These are phyloP conservation scores for Acer campestre DNA, from an alignment of 345 rosid species.

Conservation along the genomic window DNA sequence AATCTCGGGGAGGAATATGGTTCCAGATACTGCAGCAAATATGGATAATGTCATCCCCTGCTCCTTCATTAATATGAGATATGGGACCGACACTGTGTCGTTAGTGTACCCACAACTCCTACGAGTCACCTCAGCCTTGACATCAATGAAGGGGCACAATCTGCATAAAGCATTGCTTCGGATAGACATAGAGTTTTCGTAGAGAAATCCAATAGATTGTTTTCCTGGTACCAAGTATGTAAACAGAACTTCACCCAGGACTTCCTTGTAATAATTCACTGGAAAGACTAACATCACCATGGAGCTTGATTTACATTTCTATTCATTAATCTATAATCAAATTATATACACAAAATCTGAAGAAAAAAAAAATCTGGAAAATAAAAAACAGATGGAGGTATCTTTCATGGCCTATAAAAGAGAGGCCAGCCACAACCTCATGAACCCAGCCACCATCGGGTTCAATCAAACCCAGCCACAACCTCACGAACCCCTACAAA, in stretches of 20 bases:
- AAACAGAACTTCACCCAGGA: neutral
- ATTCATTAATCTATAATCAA: too few relatives aligned
- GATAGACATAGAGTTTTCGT: neutral
- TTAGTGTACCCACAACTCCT: constrained; percentile 23
- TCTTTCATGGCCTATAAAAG: too few relatives aligned
- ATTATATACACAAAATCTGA: too few relatives aligned
- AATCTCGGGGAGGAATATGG: too few relatives aligned
- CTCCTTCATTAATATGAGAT: neutral
- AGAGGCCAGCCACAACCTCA: too few relatives aligned
- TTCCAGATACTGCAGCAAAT: neutral
- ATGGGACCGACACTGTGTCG: constrained; percentile 17
- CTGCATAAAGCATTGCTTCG: neutral
- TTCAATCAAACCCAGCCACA: too few relatives aligned
- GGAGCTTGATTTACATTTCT: neutral
- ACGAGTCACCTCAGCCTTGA: constrained; percentile 29
- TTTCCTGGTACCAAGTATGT: constrained; percentile 21
- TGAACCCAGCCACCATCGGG: too few relatives aligned
- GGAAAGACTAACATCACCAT: neutral
- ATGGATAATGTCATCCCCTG: neutral
- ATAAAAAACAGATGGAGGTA: too few relatives aligned
- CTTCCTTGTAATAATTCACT: neutral
- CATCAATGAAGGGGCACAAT: constrained; percentile 29
- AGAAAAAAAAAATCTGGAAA: too few relatives aligned
- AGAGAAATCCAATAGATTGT: neutral
- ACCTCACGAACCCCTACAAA: too few relatives aligned